Conservation (phyloP, 352 stramenopile species). For the Blastocystis hominis region DNA sequence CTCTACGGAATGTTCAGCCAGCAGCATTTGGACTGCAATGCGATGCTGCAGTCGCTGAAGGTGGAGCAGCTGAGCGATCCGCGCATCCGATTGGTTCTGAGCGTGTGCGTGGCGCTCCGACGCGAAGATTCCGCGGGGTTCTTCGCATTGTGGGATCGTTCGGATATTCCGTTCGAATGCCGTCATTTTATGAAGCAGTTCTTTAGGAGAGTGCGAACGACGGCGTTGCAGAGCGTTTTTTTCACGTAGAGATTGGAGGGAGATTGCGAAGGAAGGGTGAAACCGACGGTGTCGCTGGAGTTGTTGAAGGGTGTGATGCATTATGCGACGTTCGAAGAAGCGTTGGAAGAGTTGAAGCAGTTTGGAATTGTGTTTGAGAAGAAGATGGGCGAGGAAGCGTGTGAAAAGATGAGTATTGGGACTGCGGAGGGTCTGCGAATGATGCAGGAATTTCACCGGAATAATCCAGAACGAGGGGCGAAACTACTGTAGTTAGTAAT, state of each 20-base stretch:
- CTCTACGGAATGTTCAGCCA: constrained; percentile 64
- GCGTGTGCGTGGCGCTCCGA: constrained; percentile 2
- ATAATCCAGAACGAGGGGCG: neutral
- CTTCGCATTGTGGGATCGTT: constrained; percentile 1
- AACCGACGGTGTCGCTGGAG: constrained; percentile 20
- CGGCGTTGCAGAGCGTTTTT: neutral
- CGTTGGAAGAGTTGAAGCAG: neutral
- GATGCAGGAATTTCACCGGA: neutral
- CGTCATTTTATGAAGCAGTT: constrained; percentile 47
- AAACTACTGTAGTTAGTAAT: constrained; percentile 14
- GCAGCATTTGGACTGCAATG: constrained; percentile 34
- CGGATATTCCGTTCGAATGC: neutral
- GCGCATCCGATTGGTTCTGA: neutral
- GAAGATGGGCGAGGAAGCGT: neutral
- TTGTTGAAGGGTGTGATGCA: constrained; percentile 20
- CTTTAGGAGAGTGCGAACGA: neutral
- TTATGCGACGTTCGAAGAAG: neutral
- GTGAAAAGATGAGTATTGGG: neutral
- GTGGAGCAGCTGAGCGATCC: neutral
- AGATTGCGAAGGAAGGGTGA: neutral
- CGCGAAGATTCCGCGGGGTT: constrained; percentile 6
- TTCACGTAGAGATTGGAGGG: neutral
- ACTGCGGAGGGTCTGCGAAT: neutral
- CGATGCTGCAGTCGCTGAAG: neutral
- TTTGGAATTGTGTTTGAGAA: constrained; percentile 13